Percentiles rank a stretch among this genome's conserved stretches.
phyloP scores from a whole-genome alignment of 805 yeast genomes.

The Metschnikowia peoriensis region DNA sequence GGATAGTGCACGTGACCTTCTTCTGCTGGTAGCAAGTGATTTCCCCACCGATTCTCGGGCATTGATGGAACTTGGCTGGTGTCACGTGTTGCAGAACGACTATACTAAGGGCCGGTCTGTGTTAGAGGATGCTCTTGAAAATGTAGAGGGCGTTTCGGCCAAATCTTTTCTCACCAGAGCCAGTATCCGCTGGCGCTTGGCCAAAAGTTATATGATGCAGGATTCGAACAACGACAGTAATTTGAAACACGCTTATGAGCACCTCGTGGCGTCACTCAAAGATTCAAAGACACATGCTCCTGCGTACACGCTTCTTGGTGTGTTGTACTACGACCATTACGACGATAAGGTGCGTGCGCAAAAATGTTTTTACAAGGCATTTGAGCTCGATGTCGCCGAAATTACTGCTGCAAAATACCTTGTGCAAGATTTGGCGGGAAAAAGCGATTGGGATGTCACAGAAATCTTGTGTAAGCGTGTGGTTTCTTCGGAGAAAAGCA shows the following conservation, averaged over 20 bases:
- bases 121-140: slow-evolving; percentile 42
- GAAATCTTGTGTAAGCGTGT: slow-evolving; percentile 68
- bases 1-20: slow-evolving; percentile 50
- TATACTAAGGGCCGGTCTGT: slow-evolving; percentile 50
- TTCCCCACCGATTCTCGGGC: slow-evolving; percentile 59
- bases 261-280: slow-evolving; percentile 61
- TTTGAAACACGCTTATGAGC: slow-evolving; percentile 52
- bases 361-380: slow-evolving; percentile 85
- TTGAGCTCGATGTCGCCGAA: slow-evolving; percentile 80
- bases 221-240: slow-evolving; percentile 17
- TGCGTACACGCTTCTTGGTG: slow-evolving; percentile 79
- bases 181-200: slow-evolving; percentile 66
- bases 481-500: slow-evolving; percentile 60
- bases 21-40: slow-evolving; percentile 49
- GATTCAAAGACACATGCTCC: slow-evolving; percentile 67
- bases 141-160: slow-evolving; percentile 50
- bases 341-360: slow-evolving; percentile 67
- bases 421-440: slow-evolving; percentile 64
- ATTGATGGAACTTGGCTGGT: slow-evolving; percentile 74
- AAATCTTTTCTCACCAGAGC: slow-evolving; percentile 59
- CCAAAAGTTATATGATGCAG: slow-evolving; percentile 54
- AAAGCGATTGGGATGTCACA: slow-evolving; percentile 81
- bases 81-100: slow-evolving; percentile 55
- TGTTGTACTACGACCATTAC: slow-evolving; percentile 58
- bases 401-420: slow-evolving; percentile 69